These are phyloP conservation scores for Lizanozyma gosingica DNA, from an alignment of 1,139 yeast genomes.

Conservation along the genomic window DNA sequence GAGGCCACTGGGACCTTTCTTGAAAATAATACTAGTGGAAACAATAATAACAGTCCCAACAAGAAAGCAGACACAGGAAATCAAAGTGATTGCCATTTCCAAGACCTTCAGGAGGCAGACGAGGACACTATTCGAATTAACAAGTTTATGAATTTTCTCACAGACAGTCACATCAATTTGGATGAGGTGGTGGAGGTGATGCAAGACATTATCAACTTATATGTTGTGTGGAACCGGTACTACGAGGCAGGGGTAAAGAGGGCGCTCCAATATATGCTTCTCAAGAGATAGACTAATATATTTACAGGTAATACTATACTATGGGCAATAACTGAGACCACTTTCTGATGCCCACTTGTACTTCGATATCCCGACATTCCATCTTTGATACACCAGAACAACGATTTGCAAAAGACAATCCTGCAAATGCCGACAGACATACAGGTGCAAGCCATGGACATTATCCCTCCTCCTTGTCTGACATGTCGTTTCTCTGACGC, in stretches of 20 bases:
- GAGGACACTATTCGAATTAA: constrained; percentile 38
- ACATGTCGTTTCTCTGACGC: too few species aligned
- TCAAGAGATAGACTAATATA: constrained; percentile 23
- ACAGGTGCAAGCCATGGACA: too few species aligned
- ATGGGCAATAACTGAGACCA: too few species aligned
- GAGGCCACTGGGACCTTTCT: not conserved
- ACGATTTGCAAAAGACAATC: too few species aligned
- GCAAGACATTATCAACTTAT: constrained; percentile 71
- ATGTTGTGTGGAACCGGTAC: constrained; percentile 78
- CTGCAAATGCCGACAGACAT: too few species aligned
- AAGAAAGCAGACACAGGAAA: not conserved
- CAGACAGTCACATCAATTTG: constrained; percentile 66
- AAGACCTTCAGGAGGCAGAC: constrained; percentile 11
- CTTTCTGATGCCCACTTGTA: too few species aligned
- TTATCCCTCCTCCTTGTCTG: too few species aligned
- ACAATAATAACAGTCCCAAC: not conserved
- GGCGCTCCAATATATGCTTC: constrained; percentile 33
- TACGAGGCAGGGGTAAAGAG: constrained; percentile 48
- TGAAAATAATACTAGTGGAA: constrained; percentile 1
- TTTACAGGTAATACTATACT: too few species aligned
- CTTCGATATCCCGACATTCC: too few species aligned
- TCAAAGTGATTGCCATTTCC: constrained; percentile 1
- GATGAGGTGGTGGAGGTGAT: constrained; percentile 72
- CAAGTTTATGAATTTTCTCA: constrained; percentile 56
- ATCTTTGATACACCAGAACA: too few species aligned